Base-by-base conservation (phyloP, 495 filamentous ascomycete genomes). In the Aspergillus hancockii region DNA sequence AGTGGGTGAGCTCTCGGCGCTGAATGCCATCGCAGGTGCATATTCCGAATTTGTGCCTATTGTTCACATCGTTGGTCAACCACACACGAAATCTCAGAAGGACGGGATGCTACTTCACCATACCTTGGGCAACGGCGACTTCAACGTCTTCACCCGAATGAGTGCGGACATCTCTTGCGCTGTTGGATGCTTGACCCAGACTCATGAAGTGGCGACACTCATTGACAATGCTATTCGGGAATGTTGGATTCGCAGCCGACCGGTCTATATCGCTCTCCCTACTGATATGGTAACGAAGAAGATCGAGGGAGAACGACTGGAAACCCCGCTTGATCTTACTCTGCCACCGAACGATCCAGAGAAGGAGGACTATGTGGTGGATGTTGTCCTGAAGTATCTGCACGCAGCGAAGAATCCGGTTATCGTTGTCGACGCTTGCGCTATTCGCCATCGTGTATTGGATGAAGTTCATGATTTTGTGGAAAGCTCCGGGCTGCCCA, bases 91-190 rank as follows among this genome's bases (percentile, higher is more conserved):
- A 10, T 78, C 78, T 4, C 82, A 85, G 57, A 76, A 70, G 52
- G 75, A 79, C 69, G 81, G 82, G 12, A 79, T 80, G 72, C 77
- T 95, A n/a, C 79, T 98, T 13, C 93, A 98, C 69, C 93, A 98
- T 73, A 96, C 93, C 1, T 86, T 98, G 14, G 93, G 92, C 32
- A 94, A 96, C 67, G 93, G 93, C 30, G 88, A 94, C 68, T 94
- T 90, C 72, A 85, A 89, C 56, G 90, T 90, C n/a, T 97, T 94
- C 67, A 77, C 83, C 61, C 81, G 87, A 59, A 97, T 97, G 88
- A 88, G 79, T 67, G 74, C 75, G 14, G 73, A 82, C 22, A 87
- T 97, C 60, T 88, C 90, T 7, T 90, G 86, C 68, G 82, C 85
- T 31, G 77, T 85, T 32, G 85, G 87, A 10, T 84, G 83, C 30